Evolutionary conservation across 2,329 filamentous ascomycete species (phyloP).

Genomic region (Nigrospora sphaerica): DNA sequence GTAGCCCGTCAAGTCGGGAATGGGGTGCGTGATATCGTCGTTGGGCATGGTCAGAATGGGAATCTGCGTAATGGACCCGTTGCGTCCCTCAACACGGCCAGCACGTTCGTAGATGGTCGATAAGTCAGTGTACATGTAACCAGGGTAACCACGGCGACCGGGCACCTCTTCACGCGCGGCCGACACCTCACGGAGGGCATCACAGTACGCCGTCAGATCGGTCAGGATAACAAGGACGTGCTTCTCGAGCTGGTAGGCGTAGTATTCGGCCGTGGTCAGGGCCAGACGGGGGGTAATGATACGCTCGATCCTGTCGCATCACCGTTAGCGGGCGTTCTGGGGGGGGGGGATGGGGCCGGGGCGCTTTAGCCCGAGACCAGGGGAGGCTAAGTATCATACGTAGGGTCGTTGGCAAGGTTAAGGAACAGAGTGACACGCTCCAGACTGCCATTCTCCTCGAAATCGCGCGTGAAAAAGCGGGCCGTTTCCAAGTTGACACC

Average conservation of each 20-base stretch:
- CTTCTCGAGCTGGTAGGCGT: conserved; percentile 99
- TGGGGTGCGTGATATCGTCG: conserved; percentile 98
- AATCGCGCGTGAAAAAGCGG: conserved; percentile 96
- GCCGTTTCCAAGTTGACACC: conserved; percentile 99
- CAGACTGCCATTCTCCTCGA: conserved; percentile 98
- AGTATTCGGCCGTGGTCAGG: conserved; percentile 97
- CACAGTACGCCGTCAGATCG: conserved; percentile 95
- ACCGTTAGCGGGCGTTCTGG: neutral
- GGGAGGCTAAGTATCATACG: conserved; percentile 51
- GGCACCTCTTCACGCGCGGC: conserved; percentile 98
- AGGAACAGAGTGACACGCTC: conserved; percentile 96
- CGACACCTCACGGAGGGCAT: conserved; percentile 96
- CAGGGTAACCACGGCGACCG: conserved; percentile 96
- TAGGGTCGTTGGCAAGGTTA: conserved; percentile 98
- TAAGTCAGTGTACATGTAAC: conserved; percentile 99
- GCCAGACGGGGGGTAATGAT: conserved; percentile 99
- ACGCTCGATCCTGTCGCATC: conserved; percentile 74
- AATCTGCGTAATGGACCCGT: conserved; percentile 98
- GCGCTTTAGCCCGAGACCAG: neutral
- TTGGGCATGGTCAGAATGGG: conserved; percentile 99
- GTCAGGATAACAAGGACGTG: conserved; percentile 98
- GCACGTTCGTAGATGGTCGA: conserved; percentile 99
- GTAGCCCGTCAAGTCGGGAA: conserved; percentile 97
- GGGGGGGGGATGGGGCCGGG: no score
- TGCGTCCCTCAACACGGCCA: conserved; percentile 91